phyloP scores from a whole-genome alignment of 2,329 filamentous ascomycete species.

The Xylaria sp. region DNA sequence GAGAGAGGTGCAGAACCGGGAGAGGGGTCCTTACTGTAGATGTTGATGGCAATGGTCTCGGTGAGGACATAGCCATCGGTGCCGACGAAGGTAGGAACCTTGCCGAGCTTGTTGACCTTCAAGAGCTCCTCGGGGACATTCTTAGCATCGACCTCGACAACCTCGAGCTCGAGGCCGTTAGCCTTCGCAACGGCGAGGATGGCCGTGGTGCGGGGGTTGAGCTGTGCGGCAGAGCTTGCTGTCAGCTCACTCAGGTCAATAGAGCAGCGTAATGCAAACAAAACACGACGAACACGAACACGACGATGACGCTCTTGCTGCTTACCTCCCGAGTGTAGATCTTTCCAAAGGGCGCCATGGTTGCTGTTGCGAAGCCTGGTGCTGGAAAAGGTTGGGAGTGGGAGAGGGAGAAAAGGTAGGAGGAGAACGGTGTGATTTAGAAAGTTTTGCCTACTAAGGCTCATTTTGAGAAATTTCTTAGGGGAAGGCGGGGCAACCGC shows the following conservation, averaged over 20 bases:
- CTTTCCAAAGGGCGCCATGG: slow-evolving; percentile 93
- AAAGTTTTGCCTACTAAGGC: slow-evolving; percentile 38
- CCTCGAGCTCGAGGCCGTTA: slow-evolving; percentile 92
- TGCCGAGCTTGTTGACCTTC: slow-evolving; percentile 87
- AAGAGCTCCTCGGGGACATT: slow-evolving; percentile 80
- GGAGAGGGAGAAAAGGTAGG: slow-evolving; percentile 24
- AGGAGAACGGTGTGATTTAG: slow-evolving; percentile 35
- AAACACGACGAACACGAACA: slow-evolving; percentile 33
- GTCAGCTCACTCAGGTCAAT: slow-evolving; percentile 40
- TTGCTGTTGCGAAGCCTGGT: slow-evolving; percentile 43
- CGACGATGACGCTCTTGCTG: slow-evolving; percentile 11
- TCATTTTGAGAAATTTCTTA: slow-evolving; percentile 28
- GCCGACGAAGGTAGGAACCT: slow-evolving; percentile 92
- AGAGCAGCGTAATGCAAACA: slow-evolving; percentile 24
- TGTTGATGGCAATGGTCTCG: slow-evolving; percentile 93
- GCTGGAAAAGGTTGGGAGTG: slow-evolving; percentile 32
- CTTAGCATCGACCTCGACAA: slow-evolving; percentile 75
- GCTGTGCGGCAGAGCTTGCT: slow-evolving; percentile 62
- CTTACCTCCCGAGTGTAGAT: slow-evolving; percentile 87
- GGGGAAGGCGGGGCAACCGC: slow-evolving; percentile 46
- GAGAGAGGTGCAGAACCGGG: slow-evolving; percentile 37
- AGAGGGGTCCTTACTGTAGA: slow-evolving; percentile 81
- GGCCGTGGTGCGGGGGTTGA: slow-evolving; percentile 88
- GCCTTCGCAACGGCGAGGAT: slow-evolving; percentile 96
- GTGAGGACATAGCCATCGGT: slow-evolving; percentile 89